Conservation (phyloP, 768 basidiomycete genomes). For the Pholiota microspora region DNA sequence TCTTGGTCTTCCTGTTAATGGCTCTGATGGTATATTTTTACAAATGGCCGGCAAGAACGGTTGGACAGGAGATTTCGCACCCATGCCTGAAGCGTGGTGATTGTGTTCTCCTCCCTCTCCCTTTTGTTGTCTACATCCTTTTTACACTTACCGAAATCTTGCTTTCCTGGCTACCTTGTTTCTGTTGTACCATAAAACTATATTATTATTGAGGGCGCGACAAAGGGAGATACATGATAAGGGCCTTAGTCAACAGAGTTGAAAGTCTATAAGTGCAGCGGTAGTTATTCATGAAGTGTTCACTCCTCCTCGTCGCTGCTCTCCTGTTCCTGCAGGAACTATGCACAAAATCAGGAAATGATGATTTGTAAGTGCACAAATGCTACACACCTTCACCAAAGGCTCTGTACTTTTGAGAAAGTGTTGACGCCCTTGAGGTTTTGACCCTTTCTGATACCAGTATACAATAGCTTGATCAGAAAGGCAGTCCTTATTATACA, state of each 20-base stretch:
- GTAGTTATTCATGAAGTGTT: no score
- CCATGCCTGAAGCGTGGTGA: conserved; percentile 87
- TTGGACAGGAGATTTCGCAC: conserved; percentile 73
- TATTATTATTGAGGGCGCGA: conserved; percentile 6
- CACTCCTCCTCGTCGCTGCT: conserved; percentile 70
- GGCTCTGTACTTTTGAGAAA: conserved; percentile 88
- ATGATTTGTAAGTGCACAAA: conserved; percentile 1
- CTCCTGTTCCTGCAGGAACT: conserved; percentile 93
- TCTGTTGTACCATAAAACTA: conserved; percentile 1
- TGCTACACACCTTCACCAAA: conserved; percentile 74
- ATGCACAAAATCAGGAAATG: conserved; percentile 9
- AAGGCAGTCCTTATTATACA: conserved; percentile 95
- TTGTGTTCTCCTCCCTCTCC: not conserved
- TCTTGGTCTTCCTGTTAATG: conserved; percentile 88
- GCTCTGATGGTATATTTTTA: conserved; percentile 88
- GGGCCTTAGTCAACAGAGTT: conserved; percentile 9
- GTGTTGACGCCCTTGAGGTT: conserved; percentile 91
- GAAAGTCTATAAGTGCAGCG: conserved; percentile 6
- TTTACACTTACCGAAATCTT: conserved; percentile 3
- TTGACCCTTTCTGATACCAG: conserved; percentile 97
- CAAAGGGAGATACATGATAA: conserved; percentile 16
- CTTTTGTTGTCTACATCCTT: conserved; percentile 2
- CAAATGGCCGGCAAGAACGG: conserved; percentile 68
- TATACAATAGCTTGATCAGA: conserved; percentile 97
- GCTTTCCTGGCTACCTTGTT: not conserved